A percentile compares a stretch with the other conserved stretches of the same genome.
Conservation (phyloP, 805 yeast species). For the Saturnispora zaruensis region DNA sequence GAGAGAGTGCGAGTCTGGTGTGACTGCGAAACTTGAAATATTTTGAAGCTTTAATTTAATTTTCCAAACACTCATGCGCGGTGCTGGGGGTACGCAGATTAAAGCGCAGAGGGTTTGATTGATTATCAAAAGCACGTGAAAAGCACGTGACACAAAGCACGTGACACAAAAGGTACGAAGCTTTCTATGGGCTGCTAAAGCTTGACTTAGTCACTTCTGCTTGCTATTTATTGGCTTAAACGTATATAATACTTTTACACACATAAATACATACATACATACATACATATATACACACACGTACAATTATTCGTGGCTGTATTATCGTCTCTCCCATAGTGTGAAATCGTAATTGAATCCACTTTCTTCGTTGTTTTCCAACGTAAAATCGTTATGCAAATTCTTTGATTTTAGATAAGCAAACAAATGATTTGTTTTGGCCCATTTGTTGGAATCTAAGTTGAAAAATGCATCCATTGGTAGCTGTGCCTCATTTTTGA, state of each 20-base stretch:
- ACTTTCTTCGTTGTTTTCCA: slow-evolving; percentile 26
- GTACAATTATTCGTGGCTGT: too few species aligned
- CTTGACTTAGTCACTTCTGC: too few species aligned
- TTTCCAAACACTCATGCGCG: neutral
- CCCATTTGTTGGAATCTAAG: slow-evolving; percentile 32
- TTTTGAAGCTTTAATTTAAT: neutral
- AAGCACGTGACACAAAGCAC: slow-evolving; percentile 3
- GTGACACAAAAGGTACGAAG: too few species aligned
- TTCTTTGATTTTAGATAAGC: slow-evolving; percentile 33
- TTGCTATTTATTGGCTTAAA: too few species aligned
- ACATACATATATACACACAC: too few species aligned
- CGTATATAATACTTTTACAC: too few species aligned
- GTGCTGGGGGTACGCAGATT: slow-evolving; percentile 8
- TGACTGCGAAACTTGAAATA: slow-evolving; percentile 8
- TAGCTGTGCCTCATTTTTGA: slow-evolving; percentile 32
- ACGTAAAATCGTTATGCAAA: slow-evolving; percentile 21
- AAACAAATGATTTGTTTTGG: slow-evolving; percentile 31
- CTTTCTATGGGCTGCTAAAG: too few species aligned
- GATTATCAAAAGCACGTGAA: neutral
- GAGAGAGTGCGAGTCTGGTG: slow-evolving; percentile 3
- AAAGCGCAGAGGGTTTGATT: too few species aligned
- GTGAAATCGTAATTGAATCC: slow-evolving; percentile 53
- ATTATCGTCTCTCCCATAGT: slow-evolving; percentile 40
- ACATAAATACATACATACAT: too few species aligned
- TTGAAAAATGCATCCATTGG: slow-evolving; percentile 68